Evolutionary conservation across 179 eudicot species (phyloP).

Genomic region (Pouteria campechiana): DNA sequence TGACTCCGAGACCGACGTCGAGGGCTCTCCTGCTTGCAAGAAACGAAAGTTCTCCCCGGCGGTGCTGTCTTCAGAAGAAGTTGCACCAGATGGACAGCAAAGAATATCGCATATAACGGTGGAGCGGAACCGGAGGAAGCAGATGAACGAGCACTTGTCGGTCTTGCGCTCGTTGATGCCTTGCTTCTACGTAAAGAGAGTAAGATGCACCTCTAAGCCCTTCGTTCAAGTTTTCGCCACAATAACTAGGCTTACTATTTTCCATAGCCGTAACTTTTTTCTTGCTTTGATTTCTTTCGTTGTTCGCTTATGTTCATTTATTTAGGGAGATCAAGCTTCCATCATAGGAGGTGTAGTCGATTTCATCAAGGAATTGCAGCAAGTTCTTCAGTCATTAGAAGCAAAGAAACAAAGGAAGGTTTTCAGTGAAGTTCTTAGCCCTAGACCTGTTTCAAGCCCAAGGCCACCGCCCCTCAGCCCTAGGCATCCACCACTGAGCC

Average conservation of each 20-base stretch:
- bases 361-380: constrained; percentile 78
- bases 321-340: constrained; percentile 95
- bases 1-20: constrained; percentile 14
- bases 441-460: constrained; percentile 64
- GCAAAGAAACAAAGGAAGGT: constrained; percentile 80
- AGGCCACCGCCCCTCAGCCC: constrained; percentile 61
- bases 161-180: constrained; percentile 90
- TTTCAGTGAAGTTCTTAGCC: constrained; percentile 75
- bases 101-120: constrained; percentile 73
- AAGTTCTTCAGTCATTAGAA: constrained; percentile 70
- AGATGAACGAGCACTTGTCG: constrained; percentile 80
- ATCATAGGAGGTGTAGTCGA: constrained; percentile 90
- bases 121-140: constrained; percentile 89
- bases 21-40: constrained; percentile 15
- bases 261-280: not conserved
- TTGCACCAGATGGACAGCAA: constrained; percentile 15
- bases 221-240: too few species aligned
- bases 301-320: not conserved
- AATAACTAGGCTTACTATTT: too few species aligned
- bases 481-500: constrained; percentile 65
- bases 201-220: too few species aligned
- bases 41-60: constrained; percentile 18
- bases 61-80: not conserved
- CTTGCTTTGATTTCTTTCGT: not conserved
- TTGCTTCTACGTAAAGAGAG: constrained; percentile 89